Evolutionary conservation across 805 yeast species (phyloP), one percentile per base, ranked within the genome.

Genomic region (Saccharomyces paradoxus): DNA sequence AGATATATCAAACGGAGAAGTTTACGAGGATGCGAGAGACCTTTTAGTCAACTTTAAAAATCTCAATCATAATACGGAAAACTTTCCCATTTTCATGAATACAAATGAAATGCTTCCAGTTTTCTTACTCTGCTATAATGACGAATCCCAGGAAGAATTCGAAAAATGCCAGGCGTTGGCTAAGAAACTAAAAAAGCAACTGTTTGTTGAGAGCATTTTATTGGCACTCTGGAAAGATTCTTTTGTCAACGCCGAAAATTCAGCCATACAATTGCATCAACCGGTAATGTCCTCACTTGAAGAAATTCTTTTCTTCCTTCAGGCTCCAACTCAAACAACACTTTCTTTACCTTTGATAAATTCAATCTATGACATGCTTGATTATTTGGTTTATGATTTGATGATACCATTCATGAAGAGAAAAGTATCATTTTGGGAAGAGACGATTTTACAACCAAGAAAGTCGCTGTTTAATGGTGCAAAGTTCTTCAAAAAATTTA

Each of bases 371-470:
- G 67, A 65, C 32, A 54, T 59, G 4, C 41, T 68, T 12, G 64
- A 63, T 46, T 53, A 49, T 2, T 46, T 69, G 30, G 60, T 60
- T 5, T 53, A 59, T 14, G 64, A 66, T 21, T 54, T 67, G 8
- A 58, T 58, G 67, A 75, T 89, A 0, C 96, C 97, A 0, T 91
- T 83, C 67, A 89, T 94, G 96, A 90, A 89, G 64, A 72, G 80
- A 54, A 86, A 88, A 63, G 80, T 89, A n/a, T 75, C 84, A 32
- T 67, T 79, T 13, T 91, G 97, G 97, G 91, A 85, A 56, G 96
- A 90, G 61, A 87, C 83, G 63, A 77, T 86, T 4, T 80, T 89
- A 13, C 80, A 82, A 46, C 91, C 95, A 4, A 78, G 91, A 57
- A 83, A 83, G 59, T 87, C 96, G 27, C 55, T 79, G 84, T 59